These are phyloP conservation scores for Chlorella sp. DNA, from an alignment of 139 green algal genomes.

Conservation along the genomic window DNA sequence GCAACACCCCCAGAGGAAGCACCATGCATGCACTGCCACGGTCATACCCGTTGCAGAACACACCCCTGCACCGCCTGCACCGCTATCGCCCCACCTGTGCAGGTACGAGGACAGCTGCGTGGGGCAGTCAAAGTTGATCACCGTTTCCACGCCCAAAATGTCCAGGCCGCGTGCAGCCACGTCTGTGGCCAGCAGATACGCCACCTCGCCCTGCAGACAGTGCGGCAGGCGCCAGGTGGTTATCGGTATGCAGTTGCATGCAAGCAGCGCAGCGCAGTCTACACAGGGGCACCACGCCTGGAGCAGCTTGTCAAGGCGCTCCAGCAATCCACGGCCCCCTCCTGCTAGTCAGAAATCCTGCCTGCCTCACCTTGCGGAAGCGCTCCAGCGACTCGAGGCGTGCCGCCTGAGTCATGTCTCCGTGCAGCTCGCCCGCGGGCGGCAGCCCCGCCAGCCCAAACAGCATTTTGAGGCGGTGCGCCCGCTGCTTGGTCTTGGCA, in stretches of 20 bases:
- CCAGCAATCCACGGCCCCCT: no score
- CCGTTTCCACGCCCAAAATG: conserved; percentile 90
- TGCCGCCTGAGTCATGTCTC: conserved; percentile 93
- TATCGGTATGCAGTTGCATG: no score
- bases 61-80: no score
- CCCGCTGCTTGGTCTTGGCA: conserved; percentile 88
- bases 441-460: conserved; percentile 91
- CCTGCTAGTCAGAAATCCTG: no score
- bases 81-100: conserved; percentile 14
- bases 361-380: conserved; percentile 67
- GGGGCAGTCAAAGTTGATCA: conserved; percentile 78
- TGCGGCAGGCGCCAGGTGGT: no score
- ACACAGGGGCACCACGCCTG: no score
- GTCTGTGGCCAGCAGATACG: conserved; percentile 89
- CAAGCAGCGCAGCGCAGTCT: no score
- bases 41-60: no score
- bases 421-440: conserved; percentile 92
- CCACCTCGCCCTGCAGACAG: conserved; percentile 57
- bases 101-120: conserved; percentile 52
- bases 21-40: no score
- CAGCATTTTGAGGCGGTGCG: conserved; percentile 93
- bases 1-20: no score
- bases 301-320: no score
- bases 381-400: conserved; percentile 89
- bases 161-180: conserved; percentile 95